Base-by-base conservation (phyloP, 805 yeast species). In the Lachancea lanzarotensis region DNA sequence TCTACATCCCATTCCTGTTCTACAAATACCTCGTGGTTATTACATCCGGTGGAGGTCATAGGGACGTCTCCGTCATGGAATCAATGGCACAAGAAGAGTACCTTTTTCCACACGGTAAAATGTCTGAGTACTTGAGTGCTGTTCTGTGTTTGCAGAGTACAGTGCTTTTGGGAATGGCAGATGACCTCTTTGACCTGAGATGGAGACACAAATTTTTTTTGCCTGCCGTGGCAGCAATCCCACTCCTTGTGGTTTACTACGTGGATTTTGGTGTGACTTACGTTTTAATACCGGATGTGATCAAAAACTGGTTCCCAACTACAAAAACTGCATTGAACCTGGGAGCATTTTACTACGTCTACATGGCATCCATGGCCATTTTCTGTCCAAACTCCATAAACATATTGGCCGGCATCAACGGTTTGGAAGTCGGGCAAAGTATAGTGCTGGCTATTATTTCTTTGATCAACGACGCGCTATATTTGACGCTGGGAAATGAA, bases 191-290 rank as follows among this genome's bases (percentile, higher is more conserved):
- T 59, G 99, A 93, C 65, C 80, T 93, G 51, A 76, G 96, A 54
- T 93, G 99, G 99, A 75, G 99, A 60, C 96, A 93, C 69, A 93
- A 93, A 71, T 88, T 93, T 68, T 88, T 93, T 57, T 62, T 93
- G 52, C 99, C 99, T 0, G 96, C 96, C 0, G 79, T 93, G 44
- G 96, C 96, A 0, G 82, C 96, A 1, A 79, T 93, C 36, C 99
- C 99, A 4, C 71, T 93, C 54, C 72, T 93, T 47, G 77, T 91
- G 15, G 96, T 93, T 2, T 93, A 93, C 66, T 89, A 86, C 55
- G 88, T 90, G 46, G 97, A 93, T 65, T 91, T 87, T 65, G 95
- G 96, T 47, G 87, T 87, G 35, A 93, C 99, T 0, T 79, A 83
- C 34, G 84, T 93, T 8, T 76, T 87, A 47, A 73, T 93, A 2